Conservation (phyloP, 139 green algal genomes). For the Deuterostichococcus epilithicus region DNA sequence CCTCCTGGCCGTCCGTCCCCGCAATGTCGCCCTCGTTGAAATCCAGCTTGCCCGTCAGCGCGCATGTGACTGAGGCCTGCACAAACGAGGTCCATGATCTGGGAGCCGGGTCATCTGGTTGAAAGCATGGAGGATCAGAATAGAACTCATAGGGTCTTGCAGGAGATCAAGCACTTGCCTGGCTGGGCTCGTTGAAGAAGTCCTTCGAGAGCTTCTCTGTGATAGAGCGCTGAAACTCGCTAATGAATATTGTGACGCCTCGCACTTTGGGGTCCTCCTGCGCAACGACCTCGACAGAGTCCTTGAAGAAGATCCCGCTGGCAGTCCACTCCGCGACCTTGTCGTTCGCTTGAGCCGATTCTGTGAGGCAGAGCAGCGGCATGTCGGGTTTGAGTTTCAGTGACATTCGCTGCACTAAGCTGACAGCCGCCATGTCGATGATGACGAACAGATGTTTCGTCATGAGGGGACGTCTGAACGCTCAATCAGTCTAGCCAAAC, state of each 20-base stretch:
- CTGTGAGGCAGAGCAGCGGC: neutral
- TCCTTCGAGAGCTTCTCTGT: constrained; percentile 77
- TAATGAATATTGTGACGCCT: constrained; percentile 75
- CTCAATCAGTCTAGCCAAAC: too few species aligned
- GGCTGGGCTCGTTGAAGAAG: constrained; percentile 67
- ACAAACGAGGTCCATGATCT: neutral
- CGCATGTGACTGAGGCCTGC: constrained; percentile 74
- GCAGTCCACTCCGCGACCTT: constrained; percentile 67
- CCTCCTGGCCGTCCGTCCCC: constrained; percentile 43
- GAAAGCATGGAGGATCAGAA: too few species aligned
- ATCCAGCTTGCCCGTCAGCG: constrained; percentile 37
- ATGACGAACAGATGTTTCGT: too few species aligned
- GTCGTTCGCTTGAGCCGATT: constrained; percentile 18
- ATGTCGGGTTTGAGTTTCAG: too few species aligned
- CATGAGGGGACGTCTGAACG: too few species aligned
- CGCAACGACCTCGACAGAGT: constrained; percentile 60
- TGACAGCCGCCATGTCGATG: too few species aligned
- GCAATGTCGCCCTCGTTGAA: constrained; percentile 26
- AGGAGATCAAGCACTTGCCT: constrained; percentile 28
- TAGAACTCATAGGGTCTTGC: too few species aligned
- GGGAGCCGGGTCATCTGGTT: too few species aligned
- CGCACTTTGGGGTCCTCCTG: constrained; percentile 62
- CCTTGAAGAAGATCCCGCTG: constrained; percentile 78
- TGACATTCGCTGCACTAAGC: too few species aligned
- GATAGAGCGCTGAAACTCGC: constrained; percentile 72